phyloP scores from a whole-genome alignment of 805 yeast species.

The Yamadazyma philogaea region DNA sequence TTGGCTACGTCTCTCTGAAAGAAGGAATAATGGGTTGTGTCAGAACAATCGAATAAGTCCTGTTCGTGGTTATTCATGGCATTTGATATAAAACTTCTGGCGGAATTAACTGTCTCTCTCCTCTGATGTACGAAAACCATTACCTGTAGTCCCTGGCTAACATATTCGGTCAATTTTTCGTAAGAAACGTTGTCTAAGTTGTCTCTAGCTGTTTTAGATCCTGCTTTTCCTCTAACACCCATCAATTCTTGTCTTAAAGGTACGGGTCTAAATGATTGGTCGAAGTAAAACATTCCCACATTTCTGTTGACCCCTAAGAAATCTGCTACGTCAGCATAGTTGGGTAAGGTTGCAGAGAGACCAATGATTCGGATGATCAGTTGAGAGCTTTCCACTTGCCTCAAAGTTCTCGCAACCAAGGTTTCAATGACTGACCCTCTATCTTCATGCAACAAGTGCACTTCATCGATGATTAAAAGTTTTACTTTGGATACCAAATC shows the following conservation, averaged over 20 bases:
- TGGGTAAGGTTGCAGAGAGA: slow-evolving; percentile 89
- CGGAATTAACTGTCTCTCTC: slow-evolving; percentile 85
- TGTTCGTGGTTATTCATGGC: slow-evolving; percentile 61
- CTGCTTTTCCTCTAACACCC: slow-evolving; percentile 86
- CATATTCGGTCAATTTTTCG: slow-evolving; percentile 66
- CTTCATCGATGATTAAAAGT: slow-evolving; percentile 90
- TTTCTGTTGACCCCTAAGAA: slow-evolving; percentile 87
- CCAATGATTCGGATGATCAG: slow-evolving; percentile 93
- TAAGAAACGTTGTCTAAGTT: slow-evolving; percentile 74
- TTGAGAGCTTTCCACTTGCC: slow-evolving; percentile 94
- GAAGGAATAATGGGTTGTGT: slow-evolving; percentile 38
- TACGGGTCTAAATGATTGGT: slow-evolving; percentile 88
- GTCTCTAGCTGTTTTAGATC: slow-evolving; percentile 66
- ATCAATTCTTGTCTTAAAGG: slow-evolving; percentile 85
- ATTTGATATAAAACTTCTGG: slow-evolving; percentile 64
- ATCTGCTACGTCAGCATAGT: slow-evolving; percentile 90
- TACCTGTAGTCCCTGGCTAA: slow-evolving; percentile 75
- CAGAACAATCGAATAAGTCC: slow-evolving; percentile 56
- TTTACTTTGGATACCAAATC: slow-evolving; percentile 83
- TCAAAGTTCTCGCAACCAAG: slow-evolving; percentile 84
- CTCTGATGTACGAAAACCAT: slow-evolving; percentile 97
- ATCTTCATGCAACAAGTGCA: slow-evolving; percentile 93
- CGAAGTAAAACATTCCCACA: slow-evolving; percentile 92
- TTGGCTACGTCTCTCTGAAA: slow-evolving; percentile 61
- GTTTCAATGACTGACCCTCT: slow-evolving; percentile 98